Base-by-base conservation (phyloP, 805 yeast genomes). In the Candida lessepsii region DNA sequence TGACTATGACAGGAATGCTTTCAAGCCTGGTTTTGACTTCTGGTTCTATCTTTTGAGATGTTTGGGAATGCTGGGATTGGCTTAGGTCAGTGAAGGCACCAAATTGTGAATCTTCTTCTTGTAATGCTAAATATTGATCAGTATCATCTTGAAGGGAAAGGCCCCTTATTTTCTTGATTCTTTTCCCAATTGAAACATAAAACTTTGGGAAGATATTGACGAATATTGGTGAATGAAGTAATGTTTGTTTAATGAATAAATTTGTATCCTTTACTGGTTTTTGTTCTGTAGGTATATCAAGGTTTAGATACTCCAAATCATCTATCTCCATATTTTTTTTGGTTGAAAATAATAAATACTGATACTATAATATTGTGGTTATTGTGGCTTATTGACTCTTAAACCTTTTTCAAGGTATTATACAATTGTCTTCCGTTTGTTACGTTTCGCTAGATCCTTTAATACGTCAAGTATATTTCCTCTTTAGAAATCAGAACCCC, bases 201-300 rank as follows among this genome's bases (percentile, higher is more conserved):
- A 73, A 67, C 9, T 47, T 37, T 9, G 63, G 61, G 42, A 60
- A 57, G 17, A 73, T 58, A 14, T 57, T 52, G 18, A 52, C 49
- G 20, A 71, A 51, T 1, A 66, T 52, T 2, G 78, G 74, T 13
- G 75, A 65, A 13, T 61, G 61, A 25, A 69, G 48, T n/a, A 74
- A 45, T 9, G 71, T 67, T 42, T 64, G 61, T 45, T 63, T 64
- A 26, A 60, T 40, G 34, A 52, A 63, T 6, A 41, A 11, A 3
- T 19, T 17, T 1, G 38, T 28, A 7, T 13, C 15, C 0, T 47
- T 40, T 13, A 47, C 39, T 2, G 17, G 20, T 14, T 16, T 17
- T 9, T 34, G 25, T 18, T 35, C 37, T 5, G 13, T 10, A 4
- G 36, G 36, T 8, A 37, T 11, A 21, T 39, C 40, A 3, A 47